phyloP scores from a whole-genome alignment of 139 green algal genomes.

The Picochlorum sp. region DNA sequence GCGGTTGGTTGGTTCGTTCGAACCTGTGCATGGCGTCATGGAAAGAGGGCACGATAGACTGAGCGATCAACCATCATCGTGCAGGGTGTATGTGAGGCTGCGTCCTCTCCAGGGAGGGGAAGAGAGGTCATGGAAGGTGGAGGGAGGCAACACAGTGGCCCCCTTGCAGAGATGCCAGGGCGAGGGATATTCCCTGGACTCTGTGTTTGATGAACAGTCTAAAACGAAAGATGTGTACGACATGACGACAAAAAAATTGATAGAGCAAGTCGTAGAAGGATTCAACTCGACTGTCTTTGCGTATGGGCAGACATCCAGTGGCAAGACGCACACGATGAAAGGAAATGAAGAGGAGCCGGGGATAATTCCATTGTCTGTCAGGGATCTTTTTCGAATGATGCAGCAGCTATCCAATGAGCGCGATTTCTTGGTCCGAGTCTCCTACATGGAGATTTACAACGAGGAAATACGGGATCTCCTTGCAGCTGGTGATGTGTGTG shows the following conservation, averaged over 20 bases:
- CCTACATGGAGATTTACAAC: conserved; percentile 99
- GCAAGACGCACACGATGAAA: conserved; percentile 96
- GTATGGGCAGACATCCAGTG: conserved; percentile 90
- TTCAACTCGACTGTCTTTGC: conserved; percentile 94
- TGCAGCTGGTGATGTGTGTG: conserved; percentile 65
- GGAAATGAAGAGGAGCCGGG: conserved; percentile 55
- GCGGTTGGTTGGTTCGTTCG: too few species aligned
- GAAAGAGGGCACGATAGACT: too few species aligned
- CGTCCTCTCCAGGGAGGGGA: too few species aligned
- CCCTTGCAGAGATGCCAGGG: conserved; percentile 20
- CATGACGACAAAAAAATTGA: conserved; percentile 41
- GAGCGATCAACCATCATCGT: too few species aligned
- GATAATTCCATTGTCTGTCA: conserved; percentile 75
- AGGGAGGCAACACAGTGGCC: background rate
- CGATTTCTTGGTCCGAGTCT: conserved; percentile 90
- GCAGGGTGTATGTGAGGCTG: too few species aligned
- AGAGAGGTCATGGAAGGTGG: too few species aligned
- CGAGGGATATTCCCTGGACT: conserved; percentile 58
- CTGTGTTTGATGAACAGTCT: conserved; percentile 54
- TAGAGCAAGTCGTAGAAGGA: conserved; percentile 65
- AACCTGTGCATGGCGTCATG: too few species aligned
- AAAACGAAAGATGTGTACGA: conserved; percentile 65
- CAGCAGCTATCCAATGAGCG: background rate
- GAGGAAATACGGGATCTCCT: conserved; percentile 96
- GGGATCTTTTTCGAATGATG: conserved; percentile 74